Evolutionary conservation across 257 asterid species (phyloP).

Genomic region (Parsonsia alboflavescens): DNA sequence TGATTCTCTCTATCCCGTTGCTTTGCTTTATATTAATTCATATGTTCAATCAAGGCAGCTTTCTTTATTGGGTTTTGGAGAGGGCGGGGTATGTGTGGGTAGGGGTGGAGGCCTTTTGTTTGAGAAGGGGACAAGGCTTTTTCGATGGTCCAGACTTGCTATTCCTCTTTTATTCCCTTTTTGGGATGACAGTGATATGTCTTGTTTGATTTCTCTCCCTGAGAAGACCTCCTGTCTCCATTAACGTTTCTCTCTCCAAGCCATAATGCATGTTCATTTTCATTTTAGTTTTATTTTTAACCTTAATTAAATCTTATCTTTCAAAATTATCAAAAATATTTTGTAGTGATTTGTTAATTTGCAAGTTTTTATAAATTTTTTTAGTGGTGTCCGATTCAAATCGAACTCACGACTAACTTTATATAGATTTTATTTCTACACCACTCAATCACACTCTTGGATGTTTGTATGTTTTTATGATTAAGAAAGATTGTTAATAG

Average conservation of each 20-base stretch:
- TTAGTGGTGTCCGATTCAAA: too few relatives aligned
- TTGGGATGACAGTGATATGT: slow-evolving; percentile 16
- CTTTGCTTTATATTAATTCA: neutral
- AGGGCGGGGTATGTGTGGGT: too few relatives aligned
- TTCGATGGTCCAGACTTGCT: slow-evolving; percentile 38
- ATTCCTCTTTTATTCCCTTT: slow-evolving; percentile 16
- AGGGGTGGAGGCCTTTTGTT: slow-evolving; percentile 24
- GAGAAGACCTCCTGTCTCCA: slow-evolving; percentile 32
- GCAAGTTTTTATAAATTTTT: too few relatives aligned
- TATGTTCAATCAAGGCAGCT: slow-evolving; percentile 23
- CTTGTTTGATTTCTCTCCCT: slow-evolving; percentile 16
- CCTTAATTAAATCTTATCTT: too few relatives aligned
- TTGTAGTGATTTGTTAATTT: too few relatives aligned
- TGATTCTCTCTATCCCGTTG: neutral
- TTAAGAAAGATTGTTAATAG: too few relatives aligned
- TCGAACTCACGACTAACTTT: too few relatives aligned
- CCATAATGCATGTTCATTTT: neutral
- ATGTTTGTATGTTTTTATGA: too few relatives aligned
- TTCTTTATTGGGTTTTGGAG: slow-evolving; percentile 14
- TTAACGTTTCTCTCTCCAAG: slow-evolving; percentile 33
- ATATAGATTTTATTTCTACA: too few relatives aligned
- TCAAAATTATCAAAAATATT: too few relatives aligned
- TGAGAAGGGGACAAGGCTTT: slow-evolving; percentile 11
- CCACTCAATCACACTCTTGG: too few relatives aligned
- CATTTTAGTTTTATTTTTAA: too few relatives aligned